Base-by-base conservation (phyloP, 2,329 filamentous ascomycete genomes). In the Epichloe typhina region DNA sequence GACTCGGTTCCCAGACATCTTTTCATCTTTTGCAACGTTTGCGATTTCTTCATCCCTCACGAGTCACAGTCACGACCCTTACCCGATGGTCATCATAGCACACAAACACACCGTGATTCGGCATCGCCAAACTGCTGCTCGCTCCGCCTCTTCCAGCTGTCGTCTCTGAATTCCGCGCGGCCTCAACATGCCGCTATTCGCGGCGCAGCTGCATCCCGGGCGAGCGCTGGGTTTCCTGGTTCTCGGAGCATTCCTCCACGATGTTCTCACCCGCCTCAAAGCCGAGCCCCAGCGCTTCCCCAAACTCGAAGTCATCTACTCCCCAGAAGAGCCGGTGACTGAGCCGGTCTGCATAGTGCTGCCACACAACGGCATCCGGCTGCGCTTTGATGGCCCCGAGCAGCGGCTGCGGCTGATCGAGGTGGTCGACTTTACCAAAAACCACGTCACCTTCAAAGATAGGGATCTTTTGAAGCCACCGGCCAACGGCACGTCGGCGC, bases 381-480 rank as follows among this genome's bases (percentile, higher is more conserved):
- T 98, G 49, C 88, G 88, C 41, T 98, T 98, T 63, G 93, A 98
- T 63, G 93, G 90, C 0, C 83, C 87, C 4, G 90, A 97, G 61
- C 93, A 98, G 67, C 82, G 91, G 37, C 72, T 98, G 41, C 86
- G 93, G 3, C 71, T 98, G 54, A 88, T 98, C 58, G 93, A 98
- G 66, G 81, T 97, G 7, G 69, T 88, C 50, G 89, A 97, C 69
- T 96, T 98, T 63, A 82, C 84, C 45, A 93, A 88, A 65, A 88
- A 82, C 55, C 79, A 83, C 54, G 80, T 97, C 54, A 82, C 83
- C 17, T 95, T 96, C 69, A 93, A 80, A 56, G 77, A 81, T 35
- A 82, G 83, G 49, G 87, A 94, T 56, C 78, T 96, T 96, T 76
- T 89, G 49, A 90, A 88, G 61, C 77, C 77, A 2, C 62, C 70